Evolutionary conservation across 2,329 filamentous ascomycete species (phyloP).

Genomic region (Monilinia laxa): DNA sequence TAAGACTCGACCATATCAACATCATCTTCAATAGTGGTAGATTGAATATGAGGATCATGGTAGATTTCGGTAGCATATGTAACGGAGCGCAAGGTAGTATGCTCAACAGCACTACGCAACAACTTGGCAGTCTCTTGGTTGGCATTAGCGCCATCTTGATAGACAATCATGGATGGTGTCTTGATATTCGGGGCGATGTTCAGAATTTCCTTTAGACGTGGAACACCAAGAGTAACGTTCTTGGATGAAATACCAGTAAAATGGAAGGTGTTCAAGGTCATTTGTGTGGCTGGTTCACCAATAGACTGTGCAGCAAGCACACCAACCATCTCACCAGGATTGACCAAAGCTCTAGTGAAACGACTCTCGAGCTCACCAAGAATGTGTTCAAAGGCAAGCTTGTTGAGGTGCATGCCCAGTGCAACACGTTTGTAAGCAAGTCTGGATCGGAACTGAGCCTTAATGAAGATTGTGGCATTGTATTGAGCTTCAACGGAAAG

Average conservation of each 20-base stretch:
- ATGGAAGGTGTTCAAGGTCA: slow-evolving; percentile 99
- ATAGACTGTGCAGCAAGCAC: slow-evolving; percentile 97
- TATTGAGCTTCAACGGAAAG: slow-evolving; percentile 84
- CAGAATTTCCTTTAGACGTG: slow-evolving; percentile 98
- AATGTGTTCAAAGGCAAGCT: slow-evolving; percentile 88
- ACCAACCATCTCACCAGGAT: slow-evolving; percentile 97
- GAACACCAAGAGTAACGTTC: slow-evolving; percentile 98
- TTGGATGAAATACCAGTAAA: slow-evolving; percentile 99
- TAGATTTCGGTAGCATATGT: slow-evolving; percentile 93
- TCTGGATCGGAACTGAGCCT: slow-evolving; percentile 83
- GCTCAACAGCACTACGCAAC: slow-evolving; percentile 86
- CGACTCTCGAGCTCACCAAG: slow-evolving; percentile 86
- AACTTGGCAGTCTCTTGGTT: slow-evolving; percentile 80
- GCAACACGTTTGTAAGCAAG: slow-evolving; percentile 93
- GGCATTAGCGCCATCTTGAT: slow-evolving; percentile 63
- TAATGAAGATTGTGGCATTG: slow-evolving; percentile 88
- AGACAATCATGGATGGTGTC: slow-evolving; percentile 95
- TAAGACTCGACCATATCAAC: slow-evolving; percentile 94
- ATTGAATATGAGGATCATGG: slow-evolving; percentile 88
- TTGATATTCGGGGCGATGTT: slow-evolving; percentile 98
- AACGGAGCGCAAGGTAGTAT: slow-evolving; percentile 89
- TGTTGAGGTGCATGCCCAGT: slow-evolving; percentile 80
- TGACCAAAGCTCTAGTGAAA: slow-evolving; percentile 82
- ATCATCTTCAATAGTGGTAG: slow-evolving; percentile 84
- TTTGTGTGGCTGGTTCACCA: slow-evolving; percentile 97